Evolutionary conservation across 176 grass and related monocot species (phyloP), one percentile per base, ranked within the genome.

Genomic region (Carex kokanica): DNA sequence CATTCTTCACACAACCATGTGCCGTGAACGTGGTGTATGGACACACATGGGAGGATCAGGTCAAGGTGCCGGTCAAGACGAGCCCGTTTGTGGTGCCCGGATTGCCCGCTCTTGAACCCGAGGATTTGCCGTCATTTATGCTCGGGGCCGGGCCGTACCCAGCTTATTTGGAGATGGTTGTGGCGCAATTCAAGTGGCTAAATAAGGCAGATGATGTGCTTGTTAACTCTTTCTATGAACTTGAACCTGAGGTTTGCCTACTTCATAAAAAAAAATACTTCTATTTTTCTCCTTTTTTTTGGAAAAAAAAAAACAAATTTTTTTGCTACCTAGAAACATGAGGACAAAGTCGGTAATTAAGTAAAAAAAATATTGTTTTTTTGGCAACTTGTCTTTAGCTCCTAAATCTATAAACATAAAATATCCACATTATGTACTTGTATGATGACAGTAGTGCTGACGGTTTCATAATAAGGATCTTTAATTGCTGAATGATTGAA

Each of bases 161-260:
- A 0, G 56, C 47, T 1, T 79, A 84, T 61, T 72, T 86, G 8
- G 83, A 89, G 27, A 3, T 94, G 70, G 57, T 94, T 27, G 18
- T 83, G 63, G 81, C 66, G 0, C 94, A 97, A 85, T 94, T 86
- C 83, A 18, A 83, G 17, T 81, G 81, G 2, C 66, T 91, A 56
- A 57, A 82, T 51, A 84, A 81, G 24, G 91, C 52, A 38, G 91
- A 93, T 74, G 79, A 91, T 49, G 88, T 93, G 12, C 81, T 97
- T 13, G 59, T 97, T 45, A 93, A 97, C 38, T 93, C 91, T n/a
- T 90, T 90, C 86, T 75, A 88, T 9, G 94, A 97, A 54, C 85
- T 93, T 21, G 86, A 97, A 65, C 84, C 89, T 13, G 64, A 84
- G 90, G 88, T 90, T 18, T 78, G 68, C 60, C 43, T 73, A 75